phyloP scores from a whole-genome alignment of 345 rosid species.

The Passiflora organensis region DNA sequence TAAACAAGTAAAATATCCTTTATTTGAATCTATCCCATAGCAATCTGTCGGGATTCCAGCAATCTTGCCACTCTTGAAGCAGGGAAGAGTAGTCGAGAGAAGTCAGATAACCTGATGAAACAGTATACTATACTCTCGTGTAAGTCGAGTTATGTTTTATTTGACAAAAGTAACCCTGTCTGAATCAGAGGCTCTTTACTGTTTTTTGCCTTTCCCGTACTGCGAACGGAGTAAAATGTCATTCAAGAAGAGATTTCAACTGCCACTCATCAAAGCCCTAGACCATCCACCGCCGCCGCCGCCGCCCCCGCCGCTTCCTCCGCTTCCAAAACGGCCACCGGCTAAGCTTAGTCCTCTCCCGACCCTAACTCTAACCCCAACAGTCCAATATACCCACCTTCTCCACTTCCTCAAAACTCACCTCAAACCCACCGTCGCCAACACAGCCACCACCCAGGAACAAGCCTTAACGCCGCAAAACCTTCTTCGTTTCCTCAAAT shows the following conservation, averaged over 20 bases:
- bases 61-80: no score
- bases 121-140: no score
- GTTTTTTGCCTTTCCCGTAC: no score
- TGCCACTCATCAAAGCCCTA: constrained; percentile 31
- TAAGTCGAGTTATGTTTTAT: no score
- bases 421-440: constrained; percentile 21
- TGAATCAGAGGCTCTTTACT: no score
- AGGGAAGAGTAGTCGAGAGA: no score
- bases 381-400: constrained; percentile 40
- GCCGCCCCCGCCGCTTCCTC: constrained; percentile 25
- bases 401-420: constrained; percentile 52
- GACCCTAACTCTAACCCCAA: constrained; percentile 55
- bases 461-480: constrained; percentile 38
- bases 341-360: constrained; percentile 39
- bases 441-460: constrained; percentile 1
- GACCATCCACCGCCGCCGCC: constrained; percentile 27
- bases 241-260: constrained; percentile 38
- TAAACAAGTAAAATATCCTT: no score
- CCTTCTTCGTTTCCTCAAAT: constrained; percentile 65
- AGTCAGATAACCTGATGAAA: no score
- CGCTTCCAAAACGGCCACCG: constrained; percentile 40
- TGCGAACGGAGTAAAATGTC: no score
- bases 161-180: no score
- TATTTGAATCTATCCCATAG: no score
- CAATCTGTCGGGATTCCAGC: no score